A percentile compares a stretch with the other conserved stretches of the same genome.
Conservation (phyloP, 1,284 basidiomycete genomes). For the Coniferiporia sulphurascens region DNA sequence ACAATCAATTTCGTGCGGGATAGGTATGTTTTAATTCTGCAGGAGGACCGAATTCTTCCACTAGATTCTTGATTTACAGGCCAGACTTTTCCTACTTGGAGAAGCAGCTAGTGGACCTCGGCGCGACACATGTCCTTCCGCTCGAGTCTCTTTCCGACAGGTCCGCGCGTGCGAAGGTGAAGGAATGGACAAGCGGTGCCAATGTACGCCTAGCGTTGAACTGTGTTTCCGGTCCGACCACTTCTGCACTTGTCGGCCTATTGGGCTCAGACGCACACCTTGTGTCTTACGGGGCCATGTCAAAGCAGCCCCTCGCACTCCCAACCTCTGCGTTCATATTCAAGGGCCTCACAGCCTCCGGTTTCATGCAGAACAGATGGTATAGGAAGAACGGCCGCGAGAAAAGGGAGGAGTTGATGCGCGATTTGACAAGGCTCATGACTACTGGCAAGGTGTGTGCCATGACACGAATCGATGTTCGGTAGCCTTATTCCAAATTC, state of each 20-base stretch:
- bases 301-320: constrained; percentile 72
- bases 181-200: constrained; percentile 20
- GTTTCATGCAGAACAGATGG: constrained; percentile 80
- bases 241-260: constrained; percentile 60
- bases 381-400: constrained; percentile 41
- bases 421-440: constrained; percentile 47
- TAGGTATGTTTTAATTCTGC: constrained; percentile 39
- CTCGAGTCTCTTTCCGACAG: constrained; percentile 8
- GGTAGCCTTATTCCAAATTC: constrained; percentile 7
- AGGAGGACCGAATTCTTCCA: neutral
- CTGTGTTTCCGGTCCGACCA: constrained; percentile 72
- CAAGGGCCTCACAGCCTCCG: constrained; percentile 65
- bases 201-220: constrained; percentile 68
- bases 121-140: constrained; percentile 57
- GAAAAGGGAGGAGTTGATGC: constrained; percentile 42
- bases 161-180: constrained; percentile 1
- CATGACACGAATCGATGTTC: neutral
- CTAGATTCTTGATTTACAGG: constrained; percentile 29
- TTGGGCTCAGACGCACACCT: constrained; percentile 63
- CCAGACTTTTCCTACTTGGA: constrained; percentile 49
- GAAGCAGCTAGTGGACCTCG: constrained; percentile 48
- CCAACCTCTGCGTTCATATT: constrained; percentile 81
- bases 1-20: constrained; percentile 77
- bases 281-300: constrained; percentile 88
- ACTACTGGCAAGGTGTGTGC: constrained; percentile 47